Conservation (phyloP, 2,329 filamentous ascomycete species). For the Diaporthe vexans region DNA sequence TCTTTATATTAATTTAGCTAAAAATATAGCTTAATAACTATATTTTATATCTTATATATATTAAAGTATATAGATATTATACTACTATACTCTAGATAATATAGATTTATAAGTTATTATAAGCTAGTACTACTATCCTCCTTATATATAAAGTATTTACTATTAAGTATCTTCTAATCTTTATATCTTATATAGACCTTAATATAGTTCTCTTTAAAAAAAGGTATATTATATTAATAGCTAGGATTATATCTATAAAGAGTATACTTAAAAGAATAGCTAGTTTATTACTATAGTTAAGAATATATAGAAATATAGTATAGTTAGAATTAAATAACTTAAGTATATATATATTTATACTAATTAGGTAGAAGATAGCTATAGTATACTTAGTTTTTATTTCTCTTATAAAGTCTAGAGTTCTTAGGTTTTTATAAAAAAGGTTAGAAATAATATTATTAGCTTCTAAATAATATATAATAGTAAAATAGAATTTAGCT, state of each 20-base stretch:
- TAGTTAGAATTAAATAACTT: too few species aligned
- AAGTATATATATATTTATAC: background rate
- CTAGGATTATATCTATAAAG: background rate
- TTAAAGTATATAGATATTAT: background rate
- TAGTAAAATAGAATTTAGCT: background rate
- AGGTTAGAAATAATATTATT: background rate
- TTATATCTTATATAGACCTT: background rate
- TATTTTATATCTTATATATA: background rate
- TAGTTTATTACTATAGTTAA: background rate
- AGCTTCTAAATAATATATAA: constrained; percentile 1
- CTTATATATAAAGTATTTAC: background rate
- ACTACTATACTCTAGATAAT: background rate
- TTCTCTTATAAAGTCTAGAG: background rate
- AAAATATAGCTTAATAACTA: background rate
- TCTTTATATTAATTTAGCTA: background rate
- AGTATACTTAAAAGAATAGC: background rate
- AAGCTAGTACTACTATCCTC: background rate
- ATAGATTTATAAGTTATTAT: too few species aligned
- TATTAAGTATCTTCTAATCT: background rate
- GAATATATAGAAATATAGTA: background rate
- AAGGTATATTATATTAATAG: background rate
- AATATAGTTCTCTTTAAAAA: background rate
- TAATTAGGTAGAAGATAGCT: background rate
- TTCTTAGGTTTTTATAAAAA: background rate
- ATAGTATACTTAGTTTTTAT: background rate